Conservation (phyloP, 2,329 filamentous ascomycete genomes). For the Colletotrichum phormii region DNA sequence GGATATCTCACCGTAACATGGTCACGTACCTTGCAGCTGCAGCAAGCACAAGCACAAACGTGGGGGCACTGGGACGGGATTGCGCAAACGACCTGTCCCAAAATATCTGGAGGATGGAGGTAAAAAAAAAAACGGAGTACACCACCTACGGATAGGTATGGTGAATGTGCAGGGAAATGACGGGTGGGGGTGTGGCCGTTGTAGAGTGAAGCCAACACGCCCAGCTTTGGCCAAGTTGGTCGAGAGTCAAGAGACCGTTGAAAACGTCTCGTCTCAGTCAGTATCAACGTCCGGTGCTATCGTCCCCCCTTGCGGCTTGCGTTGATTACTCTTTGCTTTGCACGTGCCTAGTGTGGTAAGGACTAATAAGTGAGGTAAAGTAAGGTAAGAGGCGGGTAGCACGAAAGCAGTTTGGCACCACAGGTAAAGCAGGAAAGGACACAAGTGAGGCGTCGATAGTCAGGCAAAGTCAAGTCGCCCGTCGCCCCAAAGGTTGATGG, state of each 20-base stretch:
- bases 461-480: background rate
- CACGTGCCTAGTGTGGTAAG: no score
- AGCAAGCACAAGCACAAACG: background rate
- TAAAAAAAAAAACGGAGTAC: slow-evolving; percentile 5
- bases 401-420: background rate
- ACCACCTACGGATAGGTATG: no score
- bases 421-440: background rate
- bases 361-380: background rate
- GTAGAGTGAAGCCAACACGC: background rate
- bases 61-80: slow-evolving; percentile 23
- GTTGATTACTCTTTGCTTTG: no score
- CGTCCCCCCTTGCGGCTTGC: background rate
- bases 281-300: background rate
- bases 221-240: background rate
- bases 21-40: background rate
- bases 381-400: background rate
- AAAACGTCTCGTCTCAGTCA: background rate
- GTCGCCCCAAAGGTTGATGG: background rate
- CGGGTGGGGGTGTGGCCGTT: background rate
- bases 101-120: background rate
- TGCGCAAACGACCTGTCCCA: slow-evolving; percentile 24
- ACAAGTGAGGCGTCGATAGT: background rate
- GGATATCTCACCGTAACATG: slow-evolving; percentile 3
- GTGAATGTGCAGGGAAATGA: slow-evolving; percentile 9
- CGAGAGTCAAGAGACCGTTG: slow-evolving; percentile 12